Evolutionary conservation across 2,329 filamentous ascomycete genomes (phyloP).

Genomic region (Alternaria longipes): DNA sequence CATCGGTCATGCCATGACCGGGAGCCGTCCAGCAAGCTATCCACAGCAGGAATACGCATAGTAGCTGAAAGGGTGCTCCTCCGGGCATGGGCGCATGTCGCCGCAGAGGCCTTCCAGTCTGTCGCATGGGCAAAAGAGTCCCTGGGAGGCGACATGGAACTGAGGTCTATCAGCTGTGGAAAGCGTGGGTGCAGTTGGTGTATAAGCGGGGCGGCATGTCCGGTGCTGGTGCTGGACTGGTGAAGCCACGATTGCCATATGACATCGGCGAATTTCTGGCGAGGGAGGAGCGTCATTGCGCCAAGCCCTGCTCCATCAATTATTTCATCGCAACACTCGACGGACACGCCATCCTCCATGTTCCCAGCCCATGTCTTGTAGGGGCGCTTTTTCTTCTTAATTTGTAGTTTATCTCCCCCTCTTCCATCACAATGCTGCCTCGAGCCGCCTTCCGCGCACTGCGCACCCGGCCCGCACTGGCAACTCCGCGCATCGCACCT

Average conservation of each 20-base stretch:
- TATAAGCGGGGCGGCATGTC: conserved; percentile 11
- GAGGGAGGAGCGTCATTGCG: conserved; percentile 23
- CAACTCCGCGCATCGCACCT: conserved; percentile 35
- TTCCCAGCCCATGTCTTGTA: conserved; percentile 5
- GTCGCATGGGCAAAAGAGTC: conserved; percentile 50
- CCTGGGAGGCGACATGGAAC: conserved; percentile 46
- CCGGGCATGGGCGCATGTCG: conserved; percentile 36
- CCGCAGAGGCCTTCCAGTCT: conserved; percentile 42
- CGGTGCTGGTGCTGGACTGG: conserved; percentile 8
- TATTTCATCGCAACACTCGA: conserved; percentile 30
- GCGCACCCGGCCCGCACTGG: conserved; percentile 38
- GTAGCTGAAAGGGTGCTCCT: conserved; percentile 30
- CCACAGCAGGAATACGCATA: conserved; percentile 47
- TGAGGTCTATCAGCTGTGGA: conserved; percentile 10
- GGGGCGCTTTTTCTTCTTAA: conserved; percentile 22
- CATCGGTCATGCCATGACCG: conserved; percentile 57
- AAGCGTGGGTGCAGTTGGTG: conserved; percentile 4
- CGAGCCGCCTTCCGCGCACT: conserved; percentile 48
- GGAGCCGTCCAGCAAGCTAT: conserved; percentile 44
- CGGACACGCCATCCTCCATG: not conserved
- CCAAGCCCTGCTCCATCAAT: conserved; percentile 27
- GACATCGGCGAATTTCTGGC: conserved; percentile 14
- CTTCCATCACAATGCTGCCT: conserved; percentile 45
- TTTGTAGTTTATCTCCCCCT: conserved; percentile 21
- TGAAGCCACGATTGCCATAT: conserved; percentile 27